Evolutionary conservation across 192 early-diverging fungal species (phyloP), one percentile per base, ranked within the genome.

Genomic region (Coemansia sp.): DNA sequence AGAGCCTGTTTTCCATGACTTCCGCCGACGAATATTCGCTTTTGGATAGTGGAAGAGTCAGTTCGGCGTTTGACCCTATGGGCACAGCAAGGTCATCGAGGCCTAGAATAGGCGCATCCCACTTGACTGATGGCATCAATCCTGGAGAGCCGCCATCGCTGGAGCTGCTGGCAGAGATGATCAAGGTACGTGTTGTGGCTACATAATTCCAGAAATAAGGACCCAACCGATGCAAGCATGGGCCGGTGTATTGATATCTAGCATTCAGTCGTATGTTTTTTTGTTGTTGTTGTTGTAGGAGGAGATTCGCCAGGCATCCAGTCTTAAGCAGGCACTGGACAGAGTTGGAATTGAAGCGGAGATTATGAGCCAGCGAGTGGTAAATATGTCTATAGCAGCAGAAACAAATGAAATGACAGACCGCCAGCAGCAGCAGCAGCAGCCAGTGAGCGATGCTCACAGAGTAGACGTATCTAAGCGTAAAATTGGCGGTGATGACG

Each of bases 1-100:
- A 58, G 70, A 83, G 81, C 48, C 61, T 83, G 70, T 83, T 83
- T 55, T 83, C 81, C 36, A 83, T 83, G 81, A 76, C 72, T n/a
- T 52, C 74, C 0, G 75, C 75, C 11, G 69, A 66, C 41, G 73
- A 83, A 48, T 83, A 75, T 52, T 74, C 75, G 15, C 33, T 83
- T 66, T 70, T 83, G 51, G 81, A 75, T 61, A 75, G 81, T 59
- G 81, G 75, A 0, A 66, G 75, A 8, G 54, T 72, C 32, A 51
- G 61, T 15, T 7, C 64, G 43, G 59, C 56, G 2, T 78, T 78
- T 55, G 75, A 78, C 38, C 75, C 81, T 1, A 75, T 72, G 66
- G 37, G 53, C 4, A 39, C 67, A 0, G 55, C 72, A 20, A 57
- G 41, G n/a, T 39, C 68, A 0, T 56, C 54, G 8, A 52, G 65